These are phyloP conservation scores for Aspergillus saccharolyticus DNA, from an alignment of 495 filamentous ascomycete species.

Conservation along the genomic window DNA sequence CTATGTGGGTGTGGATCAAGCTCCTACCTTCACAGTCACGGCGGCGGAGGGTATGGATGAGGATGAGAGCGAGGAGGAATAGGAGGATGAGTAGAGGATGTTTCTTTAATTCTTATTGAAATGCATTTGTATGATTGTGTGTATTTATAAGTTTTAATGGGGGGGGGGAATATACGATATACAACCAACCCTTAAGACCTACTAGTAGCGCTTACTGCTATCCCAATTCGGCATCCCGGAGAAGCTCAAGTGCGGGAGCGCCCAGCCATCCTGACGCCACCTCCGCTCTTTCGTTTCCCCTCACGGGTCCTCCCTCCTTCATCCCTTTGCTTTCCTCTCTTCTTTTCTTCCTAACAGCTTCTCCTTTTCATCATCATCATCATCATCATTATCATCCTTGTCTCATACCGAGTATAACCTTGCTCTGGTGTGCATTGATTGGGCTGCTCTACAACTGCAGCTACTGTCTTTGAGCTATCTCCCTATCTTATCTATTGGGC, in stretches of 20 bases:
- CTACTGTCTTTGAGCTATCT: slow-evolving; percentile 1
- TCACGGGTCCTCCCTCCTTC: slow-evolving; percentile 1
- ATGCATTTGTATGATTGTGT: slow-evolving; percentile 15
- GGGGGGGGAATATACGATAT: slow-evolving; percentile 1
- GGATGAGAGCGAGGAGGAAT: slow-evolving; percentile 72
- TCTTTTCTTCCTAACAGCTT: slow-evolving; percentile 9
- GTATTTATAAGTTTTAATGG: slow-evolving; percentile 21
- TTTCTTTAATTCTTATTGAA: slow-evolving; percentile 16
- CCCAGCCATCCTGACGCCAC: slow-evolving; percentile 6
- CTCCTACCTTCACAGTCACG: slow-evolving; percentile 77
- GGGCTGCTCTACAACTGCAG: background rate
- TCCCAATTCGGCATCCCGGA: too few species aligned
- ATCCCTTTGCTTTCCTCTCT: slow-evolving; percentile 8
- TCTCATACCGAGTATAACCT: too few species aligned
- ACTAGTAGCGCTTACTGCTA: too few species aligned
- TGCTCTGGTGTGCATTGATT: too few species aligned
- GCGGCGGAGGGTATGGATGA: slow-evolving; percentile 94
- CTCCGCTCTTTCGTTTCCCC: background rate
- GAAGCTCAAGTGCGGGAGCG: too few species aligned
- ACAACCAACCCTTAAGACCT: too few species aligned
- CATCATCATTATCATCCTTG: background rate
- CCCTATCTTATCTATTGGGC: slow-evolving; percentile 16
- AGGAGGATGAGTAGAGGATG: slow-evolving; percentile 56
- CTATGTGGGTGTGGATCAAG: slow-evolving; percentile 96
- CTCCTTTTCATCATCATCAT: background rate